Evolutionary conservation across 2,329 filamentous ascomycete species (phyloP).

Genomic region (Stromatinia cepivora): DNA sequence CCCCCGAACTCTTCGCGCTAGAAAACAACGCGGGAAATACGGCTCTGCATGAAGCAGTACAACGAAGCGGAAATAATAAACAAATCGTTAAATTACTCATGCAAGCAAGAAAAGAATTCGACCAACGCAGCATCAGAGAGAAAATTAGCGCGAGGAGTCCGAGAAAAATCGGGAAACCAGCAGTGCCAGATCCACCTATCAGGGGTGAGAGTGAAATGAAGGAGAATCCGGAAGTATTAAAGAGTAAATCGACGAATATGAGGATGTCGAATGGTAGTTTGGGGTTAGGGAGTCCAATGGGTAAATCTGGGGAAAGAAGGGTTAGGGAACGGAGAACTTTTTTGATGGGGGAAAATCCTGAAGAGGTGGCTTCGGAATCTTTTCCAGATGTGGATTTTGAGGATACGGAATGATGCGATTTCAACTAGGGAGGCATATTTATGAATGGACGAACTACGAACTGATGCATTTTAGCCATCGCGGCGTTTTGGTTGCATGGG

Average conservation of each 20-base stretch:
- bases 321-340: no score
- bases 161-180: not conserved
- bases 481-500: not conserved
- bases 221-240: not conserved
- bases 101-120: not conserved
- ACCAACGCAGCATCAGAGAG: not conserved
- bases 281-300: not conserved
- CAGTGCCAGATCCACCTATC: not conserved
- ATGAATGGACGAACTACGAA: no score
- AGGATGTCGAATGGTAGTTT: not conserved
- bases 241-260: not conserved
- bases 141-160: not conserved
- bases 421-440: no score
- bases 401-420: no score
- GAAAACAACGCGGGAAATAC: slow-evolving; percentile 6
- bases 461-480: no score
- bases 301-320: not conserved
- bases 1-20: not conserved
- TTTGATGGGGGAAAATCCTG: no score
- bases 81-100: not conserved
- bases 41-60: slow-evolving; percentile 7
- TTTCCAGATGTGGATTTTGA: no score
- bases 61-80: slow-evolving; percentile 1
- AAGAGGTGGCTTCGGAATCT: no score
- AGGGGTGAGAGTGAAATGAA: not conserved